These are phyloP conservation scores for Saccharomycopsis crataegensis DNA, from an alignment of 1,139 yeast species.

Conservation along the genomic window DNA sequence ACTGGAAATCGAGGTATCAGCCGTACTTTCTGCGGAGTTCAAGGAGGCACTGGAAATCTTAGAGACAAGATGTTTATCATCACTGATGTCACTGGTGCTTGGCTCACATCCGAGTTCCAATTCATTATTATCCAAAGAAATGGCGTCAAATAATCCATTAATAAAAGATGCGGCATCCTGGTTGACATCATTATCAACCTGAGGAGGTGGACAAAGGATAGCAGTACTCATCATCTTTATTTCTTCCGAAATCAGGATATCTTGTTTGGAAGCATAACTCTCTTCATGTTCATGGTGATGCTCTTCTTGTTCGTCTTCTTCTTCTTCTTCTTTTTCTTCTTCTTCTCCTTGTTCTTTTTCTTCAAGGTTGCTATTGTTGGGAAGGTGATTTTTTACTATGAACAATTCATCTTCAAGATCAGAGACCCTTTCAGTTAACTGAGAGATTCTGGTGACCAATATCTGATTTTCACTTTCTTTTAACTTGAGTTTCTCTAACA, in stretches of 20 bases:
- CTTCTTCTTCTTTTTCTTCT: neutral
- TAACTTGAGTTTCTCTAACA: slow-evolving; percentile 17
- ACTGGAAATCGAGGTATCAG: neutral
- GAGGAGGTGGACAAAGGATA: no score
- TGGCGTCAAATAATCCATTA: slow-evolving; percentile 16
- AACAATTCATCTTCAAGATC: neutral
- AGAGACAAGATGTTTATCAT: neutral
- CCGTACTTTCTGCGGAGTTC: neutral
- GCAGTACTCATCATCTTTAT: no score
- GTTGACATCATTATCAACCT: neutral
- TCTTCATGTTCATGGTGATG: neutral
- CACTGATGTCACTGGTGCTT: neutral
- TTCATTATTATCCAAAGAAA: slow-evolving; percentile 8
- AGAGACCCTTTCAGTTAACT: neutral
- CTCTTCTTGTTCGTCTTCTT: neutral
- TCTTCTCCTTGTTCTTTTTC: neutral
- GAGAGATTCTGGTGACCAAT: slow-evolving; percentile 1
- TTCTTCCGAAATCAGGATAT: no score
- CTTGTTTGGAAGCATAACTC: no score
- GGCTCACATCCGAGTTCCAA: neutral
- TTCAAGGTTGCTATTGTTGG: no score
- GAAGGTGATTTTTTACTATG: no score
- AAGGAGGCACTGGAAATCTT: neutral
- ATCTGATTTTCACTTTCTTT: slow-evolving; percentile 17
- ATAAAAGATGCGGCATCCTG: slow-evolving; percentile 12